Percentiles rank a stretch among this genome's conserved stretches.
These are phyloP conservation scores for Rhynchospora breviuscula DNA, from an alignment of 176 grass and related monocot genomes.

Conservation along the genomic window DNA sequence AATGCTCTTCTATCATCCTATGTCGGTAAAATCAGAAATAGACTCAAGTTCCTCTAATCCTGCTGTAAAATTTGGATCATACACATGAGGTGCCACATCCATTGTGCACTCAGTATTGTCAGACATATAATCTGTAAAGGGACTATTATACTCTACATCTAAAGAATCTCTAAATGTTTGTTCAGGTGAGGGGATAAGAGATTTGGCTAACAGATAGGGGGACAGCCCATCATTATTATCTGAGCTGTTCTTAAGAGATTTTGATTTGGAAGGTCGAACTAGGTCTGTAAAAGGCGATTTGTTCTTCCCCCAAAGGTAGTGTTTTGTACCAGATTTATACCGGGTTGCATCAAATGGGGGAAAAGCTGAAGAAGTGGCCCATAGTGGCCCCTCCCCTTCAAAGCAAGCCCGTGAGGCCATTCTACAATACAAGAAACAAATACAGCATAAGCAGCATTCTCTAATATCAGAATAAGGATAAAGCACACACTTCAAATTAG, in stretches of 20 bases:
- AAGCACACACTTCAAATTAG: neutral
- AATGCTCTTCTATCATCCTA: constrained; percentile 46
- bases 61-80: constrained; percentile 45
- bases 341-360: constrained; percentile 32
- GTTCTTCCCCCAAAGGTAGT: constrained; percentile 51
- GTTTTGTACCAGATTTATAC: constrained; percentile 49
- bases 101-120: constrained; percentile 39
- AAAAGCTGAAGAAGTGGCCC: constrained; percentile 74
- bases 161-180: constrained; percentile 17
- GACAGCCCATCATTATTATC: constrained; percentile 39
- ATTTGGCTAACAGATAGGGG: constrained; percentile 17
- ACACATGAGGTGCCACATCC: constrained; percentile 27
- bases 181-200: constrained; percentile 29
- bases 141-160: constrained; percentile 33
- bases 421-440: constrained; percentile 43
- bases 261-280: constrained; percentile 56
- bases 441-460: neutral
- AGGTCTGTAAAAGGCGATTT: constrained; percentile 53
- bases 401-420: constrained; percentile 70
- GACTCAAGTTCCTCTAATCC: constrained; percentile 64
- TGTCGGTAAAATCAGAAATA: constrained; percentile 67
- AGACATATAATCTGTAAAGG: constrained; percentile 44
- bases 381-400: constrained; percentile 73
- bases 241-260: constrained; percentile 44
- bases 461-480: neutral